phyloP scores from a whole-genome alignment of 2,329 filamentous ascomycete genomes.

The Fusarium oligoseptatum region DNA sequence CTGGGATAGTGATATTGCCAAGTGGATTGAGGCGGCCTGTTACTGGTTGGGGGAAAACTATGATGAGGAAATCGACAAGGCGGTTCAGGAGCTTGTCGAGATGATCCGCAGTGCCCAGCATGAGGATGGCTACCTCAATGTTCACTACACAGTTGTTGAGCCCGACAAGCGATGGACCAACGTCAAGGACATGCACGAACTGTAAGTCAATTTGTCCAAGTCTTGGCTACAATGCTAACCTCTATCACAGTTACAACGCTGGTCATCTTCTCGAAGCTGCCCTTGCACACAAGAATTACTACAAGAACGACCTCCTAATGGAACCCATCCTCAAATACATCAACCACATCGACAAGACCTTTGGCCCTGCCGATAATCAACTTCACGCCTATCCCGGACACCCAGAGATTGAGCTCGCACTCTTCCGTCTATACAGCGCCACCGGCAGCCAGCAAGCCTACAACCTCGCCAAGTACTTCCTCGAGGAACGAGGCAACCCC shows the following conservation, averaged over 20 bases:
- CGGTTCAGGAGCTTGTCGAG: constrained; percentile 60
- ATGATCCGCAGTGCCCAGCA: constrained; percentile 70
- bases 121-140: constrained; percentile 72
- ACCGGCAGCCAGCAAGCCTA: constrained; percentile 54
- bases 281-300: constrained; percentile 65
- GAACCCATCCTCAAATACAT: constrained; percentile 68
- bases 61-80: constrained; percentile 20
- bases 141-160: constrained; percentile 72
- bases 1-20: constrained; percentile 68
- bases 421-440: constrained; percentile 54
- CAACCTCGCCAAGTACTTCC: constrained; percentile 62
- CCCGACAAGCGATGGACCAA: constrained; percentile 69
- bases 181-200: constrained; percentile 71
- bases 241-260: constrained; percentile 62
- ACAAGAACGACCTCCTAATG: constrained; percentile 64
- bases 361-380: constrained; percentile 64
- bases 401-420: constrained; percentile 61
- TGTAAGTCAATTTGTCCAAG: constrained; percentile 54
- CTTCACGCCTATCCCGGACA: constrained; percentile 70
- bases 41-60: constrained; percentile 61
- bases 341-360: constrained; percentile 62
- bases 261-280: constrained; percentile 74
- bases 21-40: constrained; percentile 74
- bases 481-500: constrained; percentile 44
- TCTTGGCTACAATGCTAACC: not conserved